Evolutionary conservation across 805 yeast species (phyloP).

Genomic region (Lipomyces yamanashiensis): DNA sequence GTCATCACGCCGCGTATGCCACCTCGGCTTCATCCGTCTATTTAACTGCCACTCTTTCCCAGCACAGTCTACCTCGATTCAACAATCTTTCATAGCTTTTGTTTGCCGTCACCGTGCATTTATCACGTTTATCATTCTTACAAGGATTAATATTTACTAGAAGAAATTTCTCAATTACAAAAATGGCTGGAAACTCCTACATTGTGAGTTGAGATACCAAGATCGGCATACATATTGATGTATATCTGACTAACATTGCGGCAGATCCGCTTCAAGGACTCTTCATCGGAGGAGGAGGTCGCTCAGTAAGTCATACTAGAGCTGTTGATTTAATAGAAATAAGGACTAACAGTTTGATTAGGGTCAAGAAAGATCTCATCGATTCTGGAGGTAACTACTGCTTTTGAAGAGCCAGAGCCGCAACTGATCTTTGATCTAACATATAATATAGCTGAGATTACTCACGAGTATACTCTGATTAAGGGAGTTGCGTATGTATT

Average conservation of each 20-base stretch:
- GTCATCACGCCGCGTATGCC: conserved; percentile 14
- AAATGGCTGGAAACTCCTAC: conserved; percentile 20
- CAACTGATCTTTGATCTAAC: not conserved
- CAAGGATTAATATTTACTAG: not conserved
- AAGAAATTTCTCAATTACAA: not conserved
- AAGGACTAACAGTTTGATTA: not conserved
- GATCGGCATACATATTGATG: not conserved
- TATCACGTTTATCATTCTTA: not conserved
- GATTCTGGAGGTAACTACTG: conserved; percentile 35
- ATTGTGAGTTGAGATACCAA: conserved; percentile 21
- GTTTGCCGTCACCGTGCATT: not conserved
- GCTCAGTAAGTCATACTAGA: conserved; percentile 25
- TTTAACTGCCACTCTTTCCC: not conserved
- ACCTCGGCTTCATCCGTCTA: conserved; percentile 5
- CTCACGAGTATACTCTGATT: conserved; percentile 39
- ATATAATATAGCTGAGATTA: conserved; percentile 28
- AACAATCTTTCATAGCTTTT: not conserved
- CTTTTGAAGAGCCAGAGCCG: not conserved
- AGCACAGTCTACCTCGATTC: no score
- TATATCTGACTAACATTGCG: not conserved
- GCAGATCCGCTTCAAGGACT: conserved; percentile 36
- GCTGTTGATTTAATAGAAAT: not conserved
- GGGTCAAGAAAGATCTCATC: conserved; percentile 32
- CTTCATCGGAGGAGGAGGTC: conserved; percentile 35
- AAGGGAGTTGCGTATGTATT: conserved; percentile 39